Evolutionary conservation across 257 asterid genomes (phyloP), one percentile per base, ranked within the genome.

Genomic region (Scutellaria barbata): DNA sequence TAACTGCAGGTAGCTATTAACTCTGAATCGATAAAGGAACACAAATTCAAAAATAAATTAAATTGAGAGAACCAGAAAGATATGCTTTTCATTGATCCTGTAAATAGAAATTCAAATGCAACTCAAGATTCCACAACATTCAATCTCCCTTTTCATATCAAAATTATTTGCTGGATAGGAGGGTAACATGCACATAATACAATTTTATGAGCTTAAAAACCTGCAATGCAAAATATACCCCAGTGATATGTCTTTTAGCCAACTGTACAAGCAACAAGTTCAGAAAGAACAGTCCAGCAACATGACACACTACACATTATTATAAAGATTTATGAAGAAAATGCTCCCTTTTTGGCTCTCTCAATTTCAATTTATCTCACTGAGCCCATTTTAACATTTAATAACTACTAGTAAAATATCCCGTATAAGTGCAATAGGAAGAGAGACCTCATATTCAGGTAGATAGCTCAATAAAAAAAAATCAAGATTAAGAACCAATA

Each of bases 341-440:
- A 25, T 53, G 64, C 45, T 35, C 8, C 0, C 8, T 22, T 55
- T 22, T 10, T 30, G 42, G 63, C 25, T 41, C 42, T 30, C 54
- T 13, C 59, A 22, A 7, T 56, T 56, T 57, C 70, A 65, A 41
- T 62, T 69, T 41, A 37, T 74, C 45, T 43, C 60, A 52, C 12
- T 40, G 48, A 0, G 56, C 13, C 43, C 59, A 20, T 33, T 47
- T 16, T 61, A 16, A 16, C 54, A 59, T 12, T 53, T 37, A 42
- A 42, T 42, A 42, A 42, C 47, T 7, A 42, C 47, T 42, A 42
- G 47, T 7, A 6, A 42, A 42, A 42, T 7, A 7, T 7, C 47
- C 10, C 5, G 47, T 42, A 5, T 42, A 42, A 42, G 47, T 42
- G 47, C 10, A 8, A 42, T 12, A 7, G 4, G 12, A 42, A 42